Evolutionary conservation across 2,329 filamentous ascomycete species (phyloP).

Genomic region (Botrytis byssoidea): DNA sequence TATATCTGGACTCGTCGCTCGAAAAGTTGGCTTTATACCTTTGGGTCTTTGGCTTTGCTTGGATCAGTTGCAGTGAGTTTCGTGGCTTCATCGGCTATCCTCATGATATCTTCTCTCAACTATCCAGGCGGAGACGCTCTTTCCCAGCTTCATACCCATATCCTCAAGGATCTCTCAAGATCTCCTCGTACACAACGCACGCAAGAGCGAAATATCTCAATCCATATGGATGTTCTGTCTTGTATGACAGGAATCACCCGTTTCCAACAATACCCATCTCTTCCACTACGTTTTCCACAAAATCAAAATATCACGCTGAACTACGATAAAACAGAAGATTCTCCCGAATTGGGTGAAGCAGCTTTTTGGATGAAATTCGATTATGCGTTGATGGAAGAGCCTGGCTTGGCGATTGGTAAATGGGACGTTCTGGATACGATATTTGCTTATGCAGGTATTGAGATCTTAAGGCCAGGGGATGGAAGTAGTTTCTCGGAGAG

Average conservation of each 20-base stretch:
- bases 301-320: conserved; percentile 21
- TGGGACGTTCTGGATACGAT: conserved; percentile 60
- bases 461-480: conserved; percentile 53
- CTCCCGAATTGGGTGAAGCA: conserved; percentile 44
- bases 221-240: conserved; percentile 64
- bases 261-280: conserved; percentile 49
- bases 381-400: conserved; percentile 59
- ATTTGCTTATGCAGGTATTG: conserved; percentile 57
- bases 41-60: conserved; percentile 55
- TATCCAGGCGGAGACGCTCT: conserved; percentile 90
- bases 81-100: conserved; percentile 61
- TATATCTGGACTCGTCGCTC: conserved; percentile 65
- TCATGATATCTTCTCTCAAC: conserved; percentile 81
- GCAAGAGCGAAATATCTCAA: conserved; percentile 38
- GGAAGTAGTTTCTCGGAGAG: conserved; percentile 28
- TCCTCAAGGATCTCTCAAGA: conserved; percentile 29
- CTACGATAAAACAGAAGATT: conserved; percentile 64
- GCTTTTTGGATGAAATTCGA: conserved; percentile 64
- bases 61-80: conserved; percentile 61
- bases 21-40: conserved; percentile 57
- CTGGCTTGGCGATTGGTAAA: conserved; percentile 47
- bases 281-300: conserved; percentile 1
- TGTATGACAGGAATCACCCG: conserved; percentile 72
- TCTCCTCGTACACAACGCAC: conserved; percentile 32
- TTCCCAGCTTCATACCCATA: conserved; percentile 47